Percentiles rank a stretch among this genome's conserved stretches.
phyloP scores from a whole-genome alignment of 2,329 filamentous ascomycete species.

The Pseudohalonectria lignicola region DNA sequence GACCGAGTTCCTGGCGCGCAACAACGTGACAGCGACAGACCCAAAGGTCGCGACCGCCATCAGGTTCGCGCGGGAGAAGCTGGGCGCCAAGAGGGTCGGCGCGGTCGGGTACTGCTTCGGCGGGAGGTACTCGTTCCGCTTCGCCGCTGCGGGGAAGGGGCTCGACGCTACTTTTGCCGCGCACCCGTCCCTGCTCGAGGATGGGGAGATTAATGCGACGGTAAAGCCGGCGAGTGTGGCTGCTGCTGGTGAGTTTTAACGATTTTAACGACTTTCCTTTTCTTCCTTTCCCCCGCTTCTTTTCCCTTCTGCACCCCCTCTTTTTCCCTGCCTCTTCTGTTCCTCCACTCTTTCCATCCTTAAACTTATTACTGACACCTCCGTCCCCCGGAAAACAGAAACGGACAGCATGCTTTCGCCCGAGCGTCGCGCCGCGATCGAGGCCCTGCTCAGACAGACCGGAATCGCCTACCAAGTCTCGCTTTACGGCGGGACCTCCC shows the following conservation, averaged over 20 bases:
- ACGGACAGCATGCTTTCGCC: slow-evolving; percentile 47
- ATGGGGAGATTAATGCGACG: slow-evolving; percentile 47
- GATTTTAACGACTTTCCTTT: too few species aligned
- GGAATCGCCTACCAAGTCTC: slow-evolving; percentile 54
- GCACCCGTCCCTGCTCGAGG: slow-evolving; percentile 51
- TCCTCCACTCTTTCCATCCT: too few species aligned
- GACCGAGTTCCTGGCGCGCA: slow-evolving; percentile 26
- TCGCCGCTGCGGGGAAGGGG: slow-evolving; percentile 35
- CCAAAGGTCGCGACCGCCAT: not conserved
- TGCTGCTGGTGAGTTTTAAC: slow-evolving; percentile 36
- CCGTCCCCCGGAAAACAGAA: too few species aligned
- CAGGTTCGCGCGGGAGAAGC: not conserved
- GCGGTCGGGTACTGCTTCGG: slow-evolving; percentile 1
- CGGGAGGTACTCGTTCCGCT: slow-evolving; percentile 38
- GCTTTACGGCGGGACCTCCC: slow-evolving; percentile 56
- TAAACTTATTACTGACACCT: too few species aligned
- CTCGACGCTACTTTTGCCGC: slow-evolving; percentile 51
- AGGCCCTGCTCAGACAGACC: slow-evolving; percentile 44
- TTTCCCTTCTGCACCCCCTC: too few species aligned
- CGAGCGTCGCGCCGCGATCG: slow-evolving; percentile 42
- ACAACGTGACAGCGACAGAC: slow-evolving; percentile 19
- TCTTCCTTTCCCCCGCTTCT: too few species aligned
- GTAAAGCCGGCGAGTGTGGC: slow-evolving; percentile 48
- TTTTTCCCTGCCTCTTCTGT: not conserved
- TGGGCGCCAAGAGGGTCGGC: not conserved